Percentiles rank a stretch among this genome's conserved stretches.
Evolutionary conservation across 2,329 filamentous ascomycete species (phyloP).

Genomic region (Paracoccidioides brasiliensis): DNA sequence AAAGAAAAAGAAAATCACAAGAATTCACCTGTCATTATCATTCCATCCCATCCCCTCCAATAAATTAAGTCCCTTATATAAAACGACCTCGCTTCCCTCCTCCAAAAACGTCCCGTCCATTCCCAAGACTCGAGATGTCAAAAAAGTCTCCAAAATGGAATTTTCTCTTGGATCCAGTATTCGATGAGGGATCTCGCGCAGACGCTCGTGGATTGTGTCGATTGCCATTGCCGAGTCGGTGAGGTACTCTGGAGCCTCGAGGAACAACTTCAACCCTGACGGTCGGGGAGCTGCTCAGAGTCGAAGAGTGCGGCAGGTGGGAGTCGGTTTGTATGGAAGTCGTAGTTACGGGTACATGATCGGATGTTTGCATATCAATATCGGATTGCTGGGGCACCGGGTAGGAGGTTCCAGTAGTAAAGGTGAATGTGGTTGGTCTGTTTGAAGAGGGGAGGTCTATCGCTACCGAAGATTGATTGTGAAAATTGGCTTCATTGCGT

Average conservation of each 20-base stretch:
- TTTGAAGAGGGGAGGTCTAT: constrained; percentile 11
- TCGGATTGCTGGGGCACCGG: constrained; percentile 26
- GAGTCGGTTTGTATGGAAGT: constrained; percentile 14
- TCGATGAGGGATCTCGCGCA: constrained; percentile 26
- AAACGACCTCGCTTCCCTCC: constrained; percentile 37
- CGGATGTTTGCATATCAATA: constrained; percentile 32
- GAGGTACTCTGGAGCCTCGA: constrained; percentile 27
- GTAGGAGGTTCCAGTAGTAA: constrained; percentile 30
- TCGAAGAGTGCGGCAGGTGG: constrained; percentile 16
- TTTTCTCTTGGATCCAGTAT: constrained; percentile 36
- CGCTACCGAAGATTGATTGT: constrained; percentile 12
- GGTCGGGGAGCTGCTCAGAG: constrained; percentile 16
- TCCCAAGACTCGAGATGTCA: constrained; percentile 34
- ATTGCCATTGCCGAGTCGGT: constrained; percentile 26
- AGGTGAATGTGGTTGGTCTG: constrained; percentile 30
- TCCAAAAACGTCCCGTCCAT: constrained; percentile 30
- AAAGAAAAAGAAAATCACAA: constrained; percentile 7
- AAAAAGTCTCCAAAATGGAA: constrained; percentile 37
- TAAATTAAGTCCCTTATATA: constrained; percentile 18
- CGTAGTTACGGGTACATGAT: constrained; percentile 13
- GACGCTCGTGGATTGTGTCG: constrained; percentile 27
- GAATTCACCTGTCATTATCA: neutral
- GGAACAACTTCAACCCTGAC: constrained; percentile 33
- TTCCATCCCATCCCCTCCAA: neutral
- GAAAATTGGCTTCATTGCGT: constrained; percentile 16